These are phyloP conservation scores for Candida sanyaensis DNA, from an alignment of 1,139 yeast species.

Conservation along the genomic window DNA sequence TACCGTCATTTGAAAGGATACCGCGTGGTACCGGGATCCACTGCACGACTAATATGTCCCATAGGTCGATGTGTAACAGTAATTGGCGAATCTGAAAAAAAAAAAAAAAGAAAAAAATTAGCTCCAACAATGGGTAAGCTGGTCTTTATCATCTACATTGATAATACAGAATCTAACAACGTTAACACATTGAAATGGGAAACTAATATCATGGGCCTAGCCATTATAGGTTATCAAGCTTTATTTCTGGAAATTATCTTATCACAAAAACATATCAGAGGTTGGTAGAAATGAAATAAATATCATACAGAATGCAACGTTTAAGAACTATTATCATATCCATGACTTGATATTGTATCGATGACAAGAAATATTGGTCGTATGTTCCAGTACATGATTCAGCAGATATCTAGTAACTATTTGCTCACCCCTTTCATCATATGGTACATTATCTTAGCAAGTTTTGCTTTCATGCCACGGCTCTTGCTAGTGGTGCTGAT, in stretches of 20 bases:
- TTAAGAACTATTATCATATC: constrained; percentile 58
- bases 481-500: constrained; percentile 67
- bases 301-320: constrained; percentile 50
- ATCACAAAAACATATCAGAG: constrained; percentile 44
- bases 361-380: constrained; percentile 71
- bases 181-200: no score
- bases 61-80: no score
- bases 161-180: no score
- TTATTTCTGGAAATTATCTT: constrained; percentile 73
- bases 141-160: no score
- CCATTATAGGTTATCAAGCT: constrained; percentile 35
- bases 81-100: no score
- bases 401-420: constrained; percentile 64
- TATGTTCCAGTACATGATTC: constrained; percentile 50
- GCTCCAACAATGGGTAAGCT: no score
- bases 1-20: no score
- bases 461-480: constrained; percentile 70
- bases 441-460: constrained; percentile 56
- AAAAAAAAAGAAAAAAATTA: no score
- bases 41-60: no score
- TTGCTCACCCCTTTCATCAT: constrained; percentile 79
- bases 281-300: constrained; percentile 53
- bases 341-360: constrained; percentile 67
- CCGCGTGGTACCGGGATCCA: no score
- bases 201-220: no score